Percentiles rank a stretch among this genome's conserved stretches.
These are phyloP conservation scores for Kondoa malvinella DNA, from an alignment of 768 basidiomycete species.

Conservation along the genomic window DNA sequence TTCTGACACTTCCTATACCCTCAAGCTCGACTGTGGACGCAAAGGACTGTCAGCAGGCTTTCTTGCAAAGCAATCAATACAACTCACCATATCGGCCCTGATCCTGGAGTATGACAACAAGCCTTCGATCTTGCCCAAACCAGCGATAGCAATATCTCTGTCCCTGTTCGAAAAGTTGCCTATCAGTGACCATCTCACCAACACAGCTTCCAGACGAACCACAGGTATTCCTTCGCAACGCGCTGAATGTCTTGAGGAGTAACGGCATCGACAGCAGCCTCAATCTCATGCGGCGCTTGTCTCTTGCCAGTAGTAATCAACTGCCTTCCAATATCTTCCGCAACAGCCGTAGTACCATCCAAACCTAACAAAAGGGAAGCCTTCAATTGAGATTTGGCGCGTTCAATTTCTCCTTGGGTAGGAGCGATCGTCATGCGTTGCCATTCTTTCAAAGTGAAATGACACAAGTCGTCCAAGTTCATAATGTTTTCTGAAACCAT, in stretches of 20 bases:
- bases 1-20: background rate
- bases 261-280: constrained; percentile 78
- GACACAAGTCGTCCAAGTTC: constrained; percentile 81
- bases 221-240: constrained; percentile 87
- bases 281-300: constrained; percentile 81
- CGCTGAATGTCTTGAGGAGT: constrained; percentile 74
- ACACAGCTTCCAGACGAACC: constrained; percentile 32
- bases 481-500: constrained; percentile 81
- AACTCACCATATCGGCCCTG: background rate
- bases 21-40: background rate
- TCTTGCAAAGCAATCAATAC: background rate
- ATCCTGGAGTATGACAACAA: constrained; percentile 3
- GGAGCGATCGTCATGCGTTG: constrained; percentile 81
- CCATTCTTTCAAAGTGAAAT: constrained; percentile 93
- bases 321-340: constrained; percentile 97
- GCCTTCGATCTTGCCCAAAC: constrained; percentile 75
- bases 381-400: constrained; percentile 97
- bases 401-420: constrained; percentile 71
- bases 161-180: constrained; percentile 16
- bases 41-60: background rate
- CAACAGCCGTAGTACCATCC: constrained; percentile 90
- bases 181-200: background rate
- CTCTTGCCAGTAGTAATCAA: constrained; percentile 83
- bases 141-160: constrained; percentile 50
- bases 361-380: constrained; percentile 73